Base-by-base conservation (phyloP, 306 rosid species). In the Sechiopsis laciniata region DNA sequence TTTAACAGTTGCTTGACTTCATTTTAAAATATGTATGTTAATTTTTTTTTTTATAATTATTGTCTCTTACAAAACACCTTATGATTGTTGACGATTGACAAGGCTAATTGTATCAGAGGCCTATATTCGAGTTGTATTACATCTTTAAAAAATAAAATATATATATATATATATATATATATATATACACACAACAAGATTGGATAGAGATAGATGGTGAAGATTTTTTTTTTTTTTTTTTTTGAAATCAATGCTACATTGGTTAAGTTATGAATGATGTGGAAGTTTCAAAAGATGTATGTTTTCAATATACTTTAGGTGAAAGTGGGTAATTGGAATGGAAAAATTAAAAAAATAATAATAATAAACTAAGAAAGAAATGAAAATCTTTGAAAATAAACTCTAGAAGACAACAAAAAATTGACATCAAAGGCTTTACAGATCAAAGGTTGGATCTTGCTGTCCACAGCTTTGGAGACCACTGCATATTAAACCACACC, bases 381-480 rank as follows among this genome's bases (percentile, higher is more conserved):
- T 10, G 10, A 16, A 8, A n/a, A 62, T 16, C 6, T 62, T 21
- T 11, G 56, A 46, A 61, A 67, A 67, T 46, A 67, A 67, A 48
- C 73, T 48, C 73, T 68, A 46, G 57, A 68, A 68, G 73, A n/a
- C 57, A 68, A 50, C 57, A 17, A 48, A 68, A 68, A 68, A n/a
- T 68, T 46, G 87, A 92, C 92, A 87, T 78, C 58, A 79, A 84
- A 88, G 80, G 78, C 40, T 68, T 68, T 21, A 68, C 42, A 90
- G 86, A 90, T 88, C 91, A 83, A 88, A 82, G 85, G 76, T 75
- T 71, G 85, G 96, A 92, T 92, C 74, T 83, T 90, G 84, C 72
- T 92, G 97, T 90, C 92, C 85, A 76, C 84, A 77, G 85, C 92
- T 92, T 90, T 88, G 80, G 95, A 84, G 97, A 90, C 95, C 72